Conservation (phyloP, 2,329 filamentous ascomycete genomes). For the Lachnellula subtilissima region DNA sequence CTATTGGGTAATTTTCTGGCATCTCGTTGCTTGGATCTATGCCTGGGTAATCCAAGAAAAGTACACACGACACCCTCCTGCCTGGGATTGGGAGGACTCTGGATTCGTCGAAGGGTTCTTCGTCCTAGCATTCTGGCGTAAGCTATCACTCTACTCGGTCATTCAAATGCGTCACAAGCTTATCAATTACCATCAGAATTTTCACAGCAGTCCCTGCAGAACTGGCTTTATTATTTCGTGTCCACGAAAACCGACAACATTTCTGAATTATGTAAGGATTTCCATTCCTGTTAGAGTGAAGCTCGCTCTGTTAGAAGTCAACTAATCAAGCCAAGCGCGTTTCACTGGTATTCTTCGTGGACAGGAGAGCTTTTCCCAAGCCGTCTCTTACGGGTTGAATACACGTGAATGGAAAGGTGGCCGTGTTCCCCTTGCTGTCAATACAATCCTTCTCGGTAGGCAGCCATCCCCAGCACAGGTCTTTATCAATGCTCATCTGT, state of each 20-base stretch:
- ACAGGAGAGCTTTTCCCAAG: slow-evolving; percentile 42
- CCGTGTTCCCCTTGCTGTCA: slow-evolving; percentile 38
- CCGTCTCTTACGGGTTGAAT: slow-evolving; percentile 40
- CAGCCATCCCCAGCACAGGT: background rate
- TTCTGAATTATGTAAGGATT: slow-evolving; percentile 38
- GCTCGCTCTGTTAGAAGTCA: background rate
- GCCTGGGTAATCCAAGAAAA: slow-evolving; percentile 50
- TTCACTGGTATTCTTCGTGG: slow-evolving; percentile 40
- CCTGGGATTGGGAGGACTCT: slow-evolving; percentile 57
- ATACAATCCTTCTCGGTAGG: slow-evolving; percentile 12
- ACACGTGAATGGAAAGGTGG: slow-evolving; percentile 40
- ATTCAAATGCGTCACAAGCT: too few species aligned
- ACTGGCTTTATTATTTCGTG: slow-evolving; percentile 52
- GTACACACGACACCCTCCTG: slow-evolving; percentile 51
- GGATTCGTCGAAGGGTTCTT: slow-evolving; percentile 63
- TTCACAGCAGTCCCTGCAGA: slow-evolving; percentile 47
- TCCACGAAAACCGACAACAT: slow-evolving; percentile 53
- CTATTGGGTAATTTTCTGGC: slow-evolving; percentile 56
- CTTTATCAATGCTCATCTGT: background rate
- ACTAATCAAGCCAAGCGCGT: slow-evolving; percentile 16
- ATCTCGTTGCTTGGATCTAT: slow-evolving; percentile 47
- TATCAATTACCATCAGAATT: slow-evolving; percentile 32
- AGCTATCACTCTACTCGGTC: background rate
- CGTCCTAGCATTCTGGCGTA: slow-evolving; percentile 56
- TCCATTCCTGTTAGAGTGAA: background rate